Evolutionary conservation across 1,284 basidiomycete species (phyloP), one percentile per base, ranked within the genome.

Genomic region (Golubevia sp.): DNA sequence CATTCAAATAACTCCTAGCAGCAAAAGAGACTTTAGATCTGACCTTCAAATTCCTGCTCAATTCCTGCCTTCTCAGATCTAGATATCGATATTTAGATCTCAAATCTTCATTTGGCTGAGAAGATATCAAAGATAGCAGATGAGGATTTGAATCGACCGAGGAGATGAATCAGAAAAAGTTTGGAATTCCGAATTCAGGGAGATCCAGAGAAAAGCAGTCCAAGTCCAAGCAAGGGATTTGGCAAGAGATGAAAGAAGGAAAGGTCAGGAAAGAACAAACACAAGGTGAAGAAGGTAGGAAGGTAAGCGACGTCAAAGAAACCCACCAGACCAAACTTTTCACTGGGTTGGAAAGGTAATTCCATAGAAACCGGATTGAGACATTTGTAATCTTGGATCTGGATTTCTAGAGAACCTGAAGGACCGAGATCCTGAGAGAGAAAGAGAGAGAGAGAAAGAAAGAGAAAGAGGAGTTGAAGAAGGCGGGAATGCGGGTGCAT

Each of bases 61-160:
- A 85, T 15, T 86, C 87, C 5, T 88, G 85, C 49, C 94, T 88
- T 26, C 94, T 89, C 56, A 97, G 88, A 85, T 97, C 94, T 49
- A 97, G 88, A 86, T 93, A 91, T 61, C 94, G 90, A 84, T 92
- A 91, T 71, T 90, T 89, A 57, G 92, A 88, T 66, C 94, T 89
- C 21, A 95, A 84, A 66, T 94, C 91, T 74, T 96, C 93, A 76
- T 91, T 92, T 48, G 92, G 88, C 91, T 94, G 59, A 8, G n/a
- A 75, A n/a, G 30, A 23, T 25, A n/a, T n/a, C n/a, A n/a, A n/a
- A n/a, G n/a, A n/a, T n/a, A n/a, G n/a, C n/a, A n/a, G n/a, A n/a
- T n/a, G n/a, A n/a, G n/a, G n/a, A n/a, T n/a, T n/a, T n/a, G n/a
- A n/a, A n/a, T n/a, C n/a, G n/a, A n/a, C n/a, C n/a, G n/a, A n/a